Evolutionary conservation across 2,329 filamentous ascomycete genomes (phyloP), one percentile per base, ranked within the genome.

Genomic region (Cytospora chrysosperma): DNA sequence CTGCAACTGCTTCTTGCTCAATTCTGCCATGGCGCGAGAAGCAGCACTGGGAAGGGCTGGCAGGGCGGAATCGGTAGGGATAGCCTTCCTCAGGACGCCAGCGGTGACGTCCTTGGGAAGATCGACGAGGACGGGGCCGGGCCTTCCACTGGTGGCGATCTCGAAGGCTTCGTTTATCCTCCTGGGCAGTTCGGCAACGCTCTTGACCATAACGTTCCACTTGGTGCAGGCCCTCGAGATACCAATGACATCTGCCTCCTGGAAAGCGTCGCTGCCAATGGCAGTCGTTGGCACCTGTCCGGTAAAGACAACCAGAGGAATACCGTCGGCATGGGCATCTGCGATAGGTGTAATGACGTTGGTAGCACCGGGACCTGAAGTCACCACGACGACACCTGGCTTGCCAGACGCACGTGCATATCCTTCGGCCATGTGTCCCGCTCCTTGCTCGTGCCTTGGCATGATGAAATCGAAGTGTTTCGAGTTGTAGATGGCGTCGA

Each of bases 161-260:
- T 98, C 93, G 73, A 98, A 98, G 56, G 95, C 95, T 80, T 98
- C 95, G 76, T 97, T 97, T 74, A 98, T 98, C 68, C 94, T 87
- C 71, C 91, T 87, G 57, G 95, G 95, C 62, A 99, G 83, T 78
- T 99, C 95, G 57, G 92, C 93, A 61, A 97, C 88, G 75, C 89
- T 94, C 84, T 96, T 97, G 56, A 97, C 92, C 93, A 98, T 96
- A 65, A 96, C 92, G 72, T 98, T 98, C 95, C 95, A 99, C 82
- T 98, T 98, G 70, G 93, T 97, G 83, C 93, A 97, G 24, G 93
- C 88, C 72, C 94, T 86, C 37, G 92, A 96, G 76, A 99, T 98
- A 70, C 94, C 94, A 65, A 97, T 83, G 40, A 96, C 88, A 74
- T 99, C 95, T 64, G 93, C 93, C 79, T 98, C 95, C 76, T 99